These are phyloP conservation scores for Lepraria neglecta DNA, from an alignment of 495 filamentous ascomycete genomes.

Conservation along the genomic window DNA sequence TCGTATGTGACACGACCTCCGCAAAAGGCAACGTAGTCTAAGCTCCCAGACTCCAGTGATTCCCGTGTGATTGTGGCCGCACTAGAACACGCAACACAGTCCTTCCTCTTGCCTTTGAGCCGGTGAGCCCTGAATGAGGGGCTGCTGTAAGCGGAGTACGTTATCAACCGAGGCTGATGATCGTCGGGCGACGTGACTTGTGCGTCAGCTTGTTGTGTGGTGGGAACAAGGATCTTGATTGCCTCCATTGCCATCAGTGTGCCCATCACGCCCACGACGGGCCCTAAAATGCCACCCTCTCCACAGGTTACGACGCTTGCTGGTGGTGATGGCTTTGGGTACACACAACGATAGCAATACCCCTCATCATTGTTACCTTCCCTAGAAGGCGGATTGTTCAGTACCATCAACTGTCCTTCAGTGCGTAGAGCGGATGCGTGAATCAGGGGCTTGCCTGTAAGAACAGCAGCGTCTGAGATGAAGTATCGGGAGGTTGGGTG, in stretches of 20 bases:
- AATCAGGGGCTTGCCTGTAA: slow-evolving; percentile 71
- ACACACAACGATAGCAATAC: slow-evolving; percentile 92
- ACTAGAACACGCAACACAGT: slow-evolving; percentile 71
- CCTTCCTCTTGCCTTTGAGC: slow-evolving; percentile 57
- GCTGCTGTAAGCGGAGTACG: slow-evolving; percentile 67
- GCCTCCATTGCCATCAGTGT: slow-evolving; percentile 84
- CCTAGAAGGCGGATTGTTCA: slow-evolving; percentile 50
- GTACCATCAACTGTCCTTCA: slow-evolving; percentile 83
- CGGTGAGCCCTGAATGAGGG: slow-evolving; percentile 67
- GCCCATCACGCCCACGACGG: slow-evolving; percentile 92
- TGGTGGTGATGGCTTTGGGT: slow-evolving; percentile 76
- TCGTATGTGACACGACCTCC: slow-evolving; percentile 47
- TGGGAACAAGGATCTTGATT: slow-evolving; percentile 64
- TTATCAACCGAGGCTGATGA: slow-evolving; percentile 47
- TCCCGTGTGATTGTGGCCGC: slow-evolving; percentile 54
- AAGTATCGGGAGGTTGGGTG: slow-evolving; percentile 86
- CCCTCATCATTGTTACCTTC: slow-evolving; percentile 37
- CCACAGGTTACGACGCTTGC: slow-evolving; percentile 74
- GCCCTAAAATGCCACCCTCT: slow-evolving; percentile 85
- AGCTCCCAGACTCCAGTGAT: slow-evolving; percentile 53
- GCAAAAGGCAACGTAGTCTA: slow-evolving; percentile 79
- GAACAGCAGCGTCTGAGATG: slow-evolving; percentile 81
- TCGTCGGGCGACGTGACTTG: not conserved
- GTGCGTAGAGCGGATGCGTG: slow-evolving; percentile 81
- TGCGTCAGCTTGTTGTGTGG: not conserved